Percentiles rank a stretch among this genome's conserved stretches.
phyloP scores from a whole-genome alignment of 768 basidiomycete genomes.

The Trametes cubensis region DNA sequence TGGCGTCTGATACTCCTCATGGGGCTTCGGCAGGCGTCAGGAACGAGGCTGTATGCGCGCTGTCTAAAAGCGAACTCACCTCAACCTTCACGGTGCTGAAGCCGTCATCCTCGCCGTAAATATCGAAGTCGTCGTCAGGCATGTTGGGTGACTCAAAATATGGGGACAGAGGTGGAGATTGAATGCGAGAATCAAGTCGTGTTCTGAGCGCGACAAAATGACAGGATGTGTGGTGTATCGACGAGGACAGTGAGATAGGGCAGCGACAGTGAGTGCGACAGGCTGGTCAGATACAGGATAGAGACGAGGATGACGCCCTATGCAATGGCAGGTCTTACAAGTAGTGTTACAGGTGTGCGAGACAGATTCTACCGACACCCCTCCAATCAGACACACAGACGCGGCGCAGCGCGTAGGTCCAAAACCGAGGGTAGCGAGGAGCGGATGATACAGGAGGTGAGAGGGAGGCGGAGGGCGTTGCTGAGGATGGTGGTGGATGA shows the following conservation, averaged over 20 bases:
- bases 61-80: conserved; percentile 27
- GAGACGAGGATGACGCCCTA: conserved; percentile 26
- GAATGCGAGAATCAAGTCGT: conserved; percentile 32
- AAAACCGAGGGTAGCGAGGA: conserved; percentile 7
- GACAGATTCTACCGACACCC: conserved; percentile 26
- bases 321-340: conserved; percentile 33
- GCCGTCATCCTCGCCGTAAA: conserved; percentile 75
- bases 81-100: conserved; percentile 39
- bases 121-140: conserved; percentile 81
- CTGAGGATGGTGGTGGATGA: conserved; percentile 14
- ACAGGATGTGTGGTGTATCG: conserved; percentile 37
- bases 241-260: conserved; percentile 32
- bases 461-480: background rate
- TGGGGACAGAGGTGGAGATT: conserved; percentile 26
- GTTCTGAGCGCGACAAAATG: conserved; percentile 34
- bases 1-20: conserved; percentile 29
- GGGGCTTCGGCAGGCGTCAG: conserved; percentile 8
- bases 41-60: background rate
- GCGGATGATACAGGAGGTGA: background rate
- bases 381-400: conserved; percentile 20
- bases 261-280: conserved; percentile 33
- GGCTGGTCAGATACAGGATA: conserved; percentile 35
- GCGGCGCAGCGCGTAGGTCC: conserved; percentile 25
- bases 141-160: conserved; percentile 41
- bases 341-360: conserved; percentile 35